A percentile compares a stretch with the other conserved stretches of the same genome.
These are phyloP conservation scores for Crithidia fasciculata DNA, from an alignment of 208 protist genomes.

Conservation along the genomic window DNA sequence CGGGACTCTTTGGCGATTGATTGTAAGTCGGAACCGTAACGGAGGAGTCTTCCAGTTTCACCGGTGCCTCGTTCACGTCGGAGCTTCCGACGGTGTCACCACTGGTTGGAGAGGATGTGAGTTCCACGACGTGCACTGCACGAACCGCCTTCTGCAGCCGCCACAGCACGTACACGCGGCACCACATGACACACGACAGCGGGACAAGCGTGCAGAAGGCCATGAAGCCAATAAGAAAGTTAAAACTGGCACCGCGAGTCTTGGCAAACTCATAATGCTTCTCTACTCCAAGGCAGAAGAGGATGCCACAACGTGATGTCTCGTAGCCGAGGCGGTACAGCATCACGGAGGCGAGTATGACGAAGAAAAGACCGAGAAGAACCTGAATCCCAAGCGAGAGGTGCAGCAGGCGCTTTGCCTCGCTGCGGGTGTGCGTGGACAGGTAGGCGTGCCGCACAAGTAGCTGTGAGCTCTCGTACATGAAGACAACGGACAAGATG, in stretches of 20 bases:
- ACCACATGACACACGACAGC: constrained; percentile 25
- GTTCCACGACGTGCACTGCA: neutral
- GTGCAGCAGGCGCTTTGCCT: neutral
- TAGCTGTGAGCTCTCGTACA: constrained; percentile 21
- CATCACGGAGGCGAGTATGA: constrained; percentile 10
- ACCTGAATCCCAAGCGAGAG: neutral
- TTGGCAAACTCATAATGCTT: constrained; percentile 11
- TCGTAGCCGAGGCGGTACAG: constrained; percentile 27
- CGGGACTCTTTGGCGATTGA: neutral
- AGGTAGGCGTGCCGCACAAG: constrained; percentile 17
- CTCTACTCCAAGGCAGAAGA: constrained; percentile 40
- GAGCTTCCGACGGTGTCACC: neutral
- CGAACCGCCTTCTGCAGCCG: neutral
- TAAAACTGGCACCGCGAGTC: constrained; percentile 28
- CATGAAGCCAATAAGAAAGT: constrained; percentile 23
- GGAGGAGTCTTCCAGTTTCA: neutral
- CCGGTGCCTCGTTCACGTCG: too few species aligned
- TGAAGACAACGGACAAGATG: neutral
- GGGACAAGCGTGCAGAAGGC: constrained; percentile 36
- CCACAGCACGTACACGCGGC: constrained; percentile 9
- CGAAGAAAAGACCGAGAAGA: constrained; percentile 13
- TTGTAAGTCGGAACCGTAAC: neutral
- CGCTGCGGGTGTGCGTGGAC: neutral
- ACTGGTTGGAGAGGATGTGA: too few species aligned
- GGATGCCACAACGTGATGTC: constrained; percentile 29